Evolutionary conservation across 1,139 yeast genomes (phyloP).

Genomic region (Taphrina populina): DNA sequence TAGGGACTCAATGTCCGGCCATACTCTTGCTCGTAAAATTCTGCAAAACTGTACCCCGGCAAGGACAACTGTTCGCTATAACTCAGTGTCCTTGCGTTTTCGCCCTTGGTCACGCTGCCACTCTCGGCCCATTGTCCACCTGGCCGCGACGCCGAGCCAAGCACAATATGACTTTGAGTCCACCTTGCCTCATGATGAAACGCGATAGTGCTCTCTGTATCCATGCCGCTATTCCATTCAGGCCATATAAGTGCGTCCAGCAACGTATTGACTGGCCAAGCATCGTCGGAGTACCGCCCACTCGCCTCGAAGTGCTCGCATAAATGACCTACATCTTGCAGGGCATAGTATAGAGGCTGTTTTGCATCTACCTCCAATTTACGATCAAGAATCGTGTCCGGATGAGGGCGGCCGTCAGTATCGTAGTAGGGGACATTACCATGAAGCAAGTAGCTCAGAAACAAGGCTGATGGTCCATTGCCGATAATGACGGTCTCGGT

Average conservation of each 20-base stretch:
- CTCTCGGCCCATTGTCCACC: conserved; percentile 47
- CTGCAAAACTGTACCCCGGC: conserved; percentile 44
- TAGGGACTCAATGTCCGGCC: conserved; percentile 39
- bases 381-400: conserved; percentile 42
- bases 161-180: conserved; percentile 40
- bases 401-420: conserved; percentile 43
- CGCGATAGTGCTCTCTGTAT: conserved; percentile 38
- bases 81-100: conserved; percentile 40
- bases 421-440: conserved; percentile 46
- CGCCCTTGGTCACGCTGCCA: conserved; percentile 27
- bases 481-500: conserved; percentile 41
- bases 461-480: conserved; percentile 45
- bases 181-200: conserved; percentile 40
- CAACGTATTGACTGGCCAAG: conserved; percentile 43
- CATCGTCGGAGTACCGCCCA: conserved; percentile 25
- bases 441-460: conserved; percentile 43
- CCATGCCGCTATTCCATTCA: conserved; percentile 41
- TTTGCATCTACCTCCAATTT: conserved; percentile 36
- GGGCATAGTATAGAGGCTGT: conserved; percentile 28
- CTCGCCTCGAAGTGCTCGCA: conserved; percentile 26
- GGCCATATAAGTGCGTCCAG: conserved; percentile 44
- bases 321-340: conserved; percentile 34
- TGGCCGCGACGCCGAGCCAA: conserved; percentile 42
- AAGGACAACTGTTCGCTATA: conserved; percentile 47
- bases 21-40: conserved; percentile 39